These are phyloP conservation scores for Yamadazyma tumulicola DNA, from an alignment of 805 yeast genomes.

Conservation along the genomic window DNA sequence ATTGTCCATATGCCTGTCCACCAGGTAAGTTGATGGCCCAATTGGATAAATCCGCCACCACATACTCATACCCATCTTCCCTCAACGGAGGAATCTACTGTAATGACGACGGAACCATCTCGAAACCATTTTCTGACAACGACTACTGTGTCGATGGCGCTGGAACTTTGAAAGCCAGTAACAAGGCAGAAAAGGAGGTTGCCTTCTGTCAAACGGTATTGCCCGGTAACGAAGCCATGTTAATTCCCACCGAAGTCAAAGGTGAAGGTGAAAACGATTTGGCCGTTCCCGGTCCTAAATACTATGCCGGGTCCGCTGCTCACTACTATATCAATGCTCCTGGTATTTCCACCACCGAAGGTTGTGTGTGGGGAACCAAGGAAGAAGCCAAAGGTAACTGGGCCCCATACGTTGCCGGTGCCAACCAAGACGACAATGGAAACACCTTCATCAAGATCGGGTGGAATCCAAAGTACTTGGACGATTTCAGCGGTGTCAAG, in stretches of 20 bases:
- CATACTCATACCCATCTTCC: slow-evolving; percentile 73
- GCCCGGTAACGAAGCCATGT: slow-evolving; percentile 94
- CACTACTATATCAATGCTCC: slow-evolving; percentile 85
- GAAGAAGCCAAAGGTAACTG: slow-evolving; percentile 78
- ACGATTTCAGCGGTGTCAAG: slow-evolving; percentile 49
- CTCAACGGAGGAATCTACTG: slow-evolving; percentile 83
- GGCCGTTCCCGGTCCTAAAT: slow-evolving; percentile 83
- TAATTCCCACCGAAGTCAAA: slow-evolving; percentile 75
- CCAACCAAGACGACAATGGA: slow-evolving; percentile 68
- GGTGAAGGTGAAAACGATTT: slow-evolving; percentile 46
- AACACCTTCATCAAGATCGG: slow-evolving; percentile 81
- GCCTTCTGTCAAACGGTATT: slow-evolving; percentile 91
- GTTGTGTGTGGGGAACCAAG: slow-evolving; percentile 80
- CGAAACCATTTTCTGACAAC: slow-evolving; percentile 54
- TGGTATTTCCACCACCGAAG: slow-evolving; percentile 71
- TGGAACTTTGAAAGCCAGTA: slow-evolving; percentile 65
- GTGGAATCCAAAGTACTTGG: slow-evolving; percentile 86
- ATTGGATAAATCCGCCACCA: slow-evolving; percentile 78
- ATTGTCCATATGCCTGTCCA: slow-evolving; percentile 90
- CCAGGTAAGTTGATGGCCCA: slow-evolving; percentile 86
- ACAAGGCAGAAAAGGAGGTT: slow-evolving; percentile 54
- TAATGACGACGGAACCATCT: slow-evolving; percentile 62
- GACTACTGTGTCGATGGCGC: slow-evolving; percentile 74
- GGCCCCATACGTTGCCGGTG: slow-evolving; percentile 93
- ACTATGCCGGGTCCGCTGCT: slow-evolving; percentile 84